phyloP scores from a whole-genome alignment of 345 rosid species.

The Syzygium grande region DNA sequence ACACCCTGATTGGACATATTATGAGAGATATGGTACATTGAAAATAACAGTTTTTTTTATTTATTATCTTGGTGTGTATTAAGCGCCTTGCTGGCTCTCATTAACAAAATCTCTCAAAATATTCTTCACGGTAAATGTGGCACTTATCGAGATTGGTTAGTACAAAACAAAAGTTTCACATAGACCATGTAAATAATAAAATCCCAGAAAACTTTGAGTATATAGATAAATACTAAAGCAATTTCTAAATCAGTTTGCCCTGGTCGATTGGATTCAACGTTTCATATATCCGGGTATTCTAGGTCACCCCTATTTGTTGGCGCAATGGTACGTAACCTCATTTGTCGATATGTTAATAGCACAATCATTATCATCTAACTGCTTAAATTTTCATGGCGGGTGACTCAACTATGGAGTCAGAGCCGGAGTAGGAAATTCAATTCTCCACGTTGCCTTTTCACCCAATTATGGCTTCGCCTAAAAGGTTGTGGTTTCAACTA shows the following conservation, averaged over 20 bases:
- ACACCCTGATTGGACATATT: not conserved
- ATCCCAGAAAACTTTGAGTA: not conserved
- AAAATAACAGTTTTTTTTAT: not conserved
- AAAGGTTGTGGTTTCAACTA: not conserved
- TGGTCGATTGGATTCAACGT: not conserved
- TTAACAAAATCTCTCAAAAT: not conserved
- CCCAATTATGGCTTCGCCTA: not conserved
- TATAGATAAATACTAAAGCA: not conserved
- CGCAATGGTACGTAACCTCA: not conserved
- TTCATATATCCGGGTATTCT: fast-evolving
- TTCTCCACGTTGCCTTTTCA: not conserved
- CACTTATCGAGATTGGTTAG: not conserved
- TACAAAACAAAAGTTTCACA: not conserved
- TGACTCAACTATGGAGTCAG: not conserved
- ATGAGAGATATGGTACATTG: not conserved
- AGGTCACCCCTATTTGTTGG: not conserved
- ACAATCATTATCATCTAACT: fast-evolving
- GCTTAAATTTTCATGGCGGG: not conserved
- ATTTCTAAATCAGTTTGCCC: not conserved
- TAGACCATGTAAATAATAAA: not conserved
- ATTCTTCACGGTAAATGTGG: not conserved
- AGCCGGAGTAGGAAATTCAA: not conserved
- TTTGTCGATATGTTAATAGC: not conserved
- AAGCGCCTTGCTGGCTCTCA: not conserved
- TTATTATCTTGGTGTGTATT: not conserved